phyloP scores from a whole-genome alignment of 2,329 filamentous ascomycete genomes.

The Falciphora oryzae region DNA sequence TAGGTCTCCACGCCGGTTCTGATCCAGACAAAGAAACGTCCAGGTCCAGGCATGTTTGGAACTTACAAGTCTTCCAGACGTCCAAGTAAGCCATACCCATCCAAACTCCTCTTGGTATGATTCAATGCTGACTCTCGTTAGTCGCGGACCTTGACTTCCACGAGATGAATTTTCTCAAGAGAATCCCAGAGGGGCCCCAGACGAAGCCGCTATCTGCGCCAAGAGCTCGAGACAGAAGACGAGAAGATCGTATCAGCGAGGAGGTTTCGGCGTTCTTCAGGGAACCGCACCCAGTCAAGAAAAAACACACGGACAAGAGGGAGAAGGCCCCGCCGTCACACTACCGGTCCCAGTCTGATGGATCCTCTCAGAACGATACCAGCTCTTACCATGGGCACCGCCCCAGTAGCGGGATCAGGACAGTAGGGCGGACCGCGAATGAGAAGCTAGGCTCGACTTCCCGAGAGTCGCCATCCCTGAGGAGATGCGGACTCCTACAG shows the following conservation, averaged over 20 bases:
- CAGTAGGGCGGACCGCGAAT: background rate
- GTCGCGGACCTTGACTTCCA: conserved; percentile 8
- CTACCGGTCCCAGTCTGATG: background rate
- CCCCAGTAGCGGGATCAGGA: background rate
- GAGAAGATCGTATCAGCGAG: conserved; percentile 3
- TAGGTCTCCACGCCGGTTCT: conserved; percentile 14
- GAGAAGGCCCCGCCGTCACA: background rate
- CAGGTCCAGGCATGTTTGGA: conserved; percentile 3
- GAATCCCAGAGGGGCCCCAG: background rate
- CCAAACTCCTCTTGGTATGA: background rate
- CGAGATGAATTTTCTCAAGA: conserved; percentile 1
- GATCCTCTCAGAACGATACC: background rate
- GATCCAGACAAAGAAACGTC: background rate
- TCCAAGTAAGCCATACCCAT: background rate
- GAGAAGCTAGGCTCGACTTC: background rate
- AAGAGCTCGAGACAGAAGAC: background rate
- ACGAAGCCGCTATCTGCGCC: background rate
- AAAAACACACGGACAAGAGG: background rate
- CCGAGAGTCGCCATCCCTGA: background rate
- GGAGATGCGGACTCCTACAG: background rate
- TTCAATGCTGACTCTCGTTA: background rate
- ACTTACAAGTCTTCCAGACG: background rate
- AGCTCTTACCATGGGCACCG: background rate
- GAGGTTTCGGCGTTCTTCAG: conserved; percentile 9
- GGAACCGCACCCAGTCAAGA: background rate